phyloP scores from a whole-genome alignment of 2,329 filamentous ascomycete species.

The Aspergillus sp. region DNA sequence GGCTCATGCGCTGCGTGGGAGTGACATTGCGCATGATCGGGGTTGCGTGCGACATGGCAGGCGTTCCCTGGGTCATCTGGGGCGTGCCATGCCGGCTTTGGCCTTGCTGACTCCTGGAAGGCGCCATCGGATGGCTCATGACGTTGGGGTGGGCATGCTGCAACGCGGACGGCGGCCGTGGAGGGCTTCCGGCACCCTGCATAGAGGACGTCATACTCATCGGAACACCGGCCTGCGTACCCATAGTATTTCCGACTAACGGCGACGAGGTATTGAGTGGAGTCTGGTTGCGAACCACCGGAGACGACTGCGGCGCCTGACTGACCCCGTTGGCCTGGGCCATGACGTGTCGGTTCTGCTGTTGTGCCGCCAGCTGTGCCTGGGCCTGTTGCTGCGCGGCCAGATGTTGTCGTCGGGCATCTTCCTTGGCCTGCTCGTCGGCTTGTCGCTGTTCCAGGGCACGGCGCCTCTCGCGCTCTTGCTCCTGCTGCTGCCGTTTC shows the following conservation, averaged over 20 bases:
- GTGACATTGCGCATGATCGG: constrained; percentile 50
- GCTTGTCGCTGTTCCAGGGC: constrained; percentile 43
- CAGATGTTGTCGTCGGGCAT: constrained; percentile 38
- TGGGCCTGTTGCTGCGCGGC: constrained; percentile 51
- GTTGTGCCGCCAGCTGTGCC: constrained; percentile 41
- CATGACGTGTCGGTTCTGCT: constrained; percentile 55
- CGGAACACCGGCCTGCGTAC: constrained; percentile 39
- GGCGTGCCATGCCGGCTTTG: constrained; percentile 50
- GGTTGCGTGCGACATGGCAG: constrained; percentile 47
- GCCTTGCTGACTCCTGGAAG: constrained; percentile 46
- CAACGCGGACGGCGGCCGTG: constrained; percentile 45
- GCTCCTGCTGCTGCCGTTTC: constrained; percentile 49
- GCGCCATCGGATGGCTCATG: constrained; percentile 46
- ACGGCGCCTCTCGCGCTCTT: constrained; percentile 49
- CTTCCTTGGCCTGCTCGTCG: constrained; percentile 45
- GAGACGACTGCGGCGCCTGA: constrained; percentile 48
- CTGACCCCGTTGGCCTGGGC: constrained; percentile 42
- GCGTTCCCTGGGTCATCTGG: constrained; percentile 48
- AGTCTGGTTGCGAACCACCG: constrained; percentile 48
- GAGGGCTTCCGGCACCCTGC: constrained; percentile 48
- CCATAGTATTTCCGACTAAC: constrained; percentile 40
- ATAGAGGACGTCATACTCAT: constrained; percentile 47
- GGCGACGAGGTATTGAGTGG: constrained; percentile 48
- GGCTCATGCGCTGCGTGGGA: constrained; percentile 46
- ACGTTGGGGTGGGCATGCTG: constrained; percentile 49